Base-by-base conservation (phyloP, 192 early-diverging fungal genomes). In the Backusella macrospora region DNA sequence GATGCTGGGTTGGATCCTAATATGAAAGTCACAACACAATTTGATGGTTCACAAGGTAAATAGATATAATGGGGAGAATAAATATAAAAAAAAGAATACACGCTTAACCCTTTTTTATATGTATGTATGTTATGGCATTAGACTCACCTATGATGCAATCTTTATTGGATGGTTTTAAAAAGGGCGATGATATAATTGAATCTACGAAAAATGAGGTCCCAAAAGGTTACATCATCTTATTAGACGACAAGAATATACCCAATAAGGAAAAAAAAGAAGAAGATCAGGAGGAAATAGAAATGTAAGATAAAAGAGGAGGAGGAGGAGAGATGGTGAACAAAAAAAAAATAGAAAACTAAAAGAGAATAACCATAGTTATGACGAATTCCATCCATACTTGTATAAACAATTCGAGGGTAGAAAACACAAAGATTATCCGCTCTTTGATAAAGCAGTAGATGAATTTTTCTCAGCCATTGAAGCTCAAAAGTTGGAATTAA, bases 391-490 rank as follows among this genome's bases (percentile, higher is more conserved):
- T 37, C 93, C 94, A 0, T 91, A 84, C 78, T 76, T 90, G 14
- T 93, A 89, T 71, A 86, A 85, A 37, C 93, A 95, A 72, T 86
- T 88, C 74, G 48, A 75, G 52, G 62, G 72, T 26, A 80, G 79
- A 37, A 59, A 66, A 12, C 73, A 82, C 73, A 86, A 88, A 64
- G 90, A 93, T 65, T 97, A 85, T 49, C 81, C 84, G 34, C 86
- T 89, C 8, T 98, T 98, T 86, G 88, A 95, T 73, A 84, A 88
- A 38, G 87, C 92, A 0, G 96, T 95, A 0, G 98, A 99, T 70
- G 92, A 95, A 75, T 99, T 93, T 80, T 98, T 93, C 77, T 96
- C 96, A 0, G 89, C 93, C 37, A 84, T 96, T 34, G 98, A 99
- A 79, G 84, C 92, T 7, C 96, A 98, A 77, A 88, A 89, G 71